Evolutionary conservation across 176 grass and related monocot species (phyloP).

Genomic region (Carex scoparia): DNA sequence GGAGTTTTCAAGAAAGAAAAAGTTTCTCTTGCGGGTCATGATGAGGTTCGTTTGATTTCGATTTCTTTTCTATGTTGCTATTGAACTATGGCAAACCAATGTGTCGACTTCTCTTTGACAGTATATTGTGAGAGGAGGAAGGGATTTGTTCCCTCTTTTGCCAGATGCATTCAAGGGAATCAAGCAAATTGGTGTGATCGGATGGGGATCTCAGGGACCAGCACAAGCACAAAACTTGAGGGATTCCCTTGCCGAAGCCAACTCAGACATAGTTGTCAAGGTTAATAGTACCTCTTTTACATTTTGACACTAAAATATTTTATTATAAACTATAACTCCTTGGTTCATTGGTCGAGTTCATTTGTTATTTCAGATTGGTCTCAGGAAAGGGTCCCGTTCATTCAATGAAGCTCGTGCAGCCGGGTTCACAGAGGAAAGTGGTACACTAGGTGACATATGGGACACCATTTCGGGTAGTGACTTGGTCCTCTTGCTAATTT

Average conservation of each 20-base stretch:
- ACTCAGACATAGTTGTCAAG: constrained; percentile 92
- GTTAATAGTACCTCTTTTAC: constrained; percentile 15
- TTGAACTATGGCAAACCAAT: too few species aligned
- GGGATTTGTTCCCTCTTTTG: constrained; percentile 81
- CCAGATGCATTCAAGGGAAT: constrained; percentile 84
- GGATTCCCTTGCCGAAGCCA: constrained; percentile 67
- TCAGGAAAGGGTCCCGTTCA: constrained; percentile 79
- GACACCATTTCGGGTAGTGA: constrained; percentile 80
- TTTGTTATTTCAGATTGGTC: constrained; percentile 54
- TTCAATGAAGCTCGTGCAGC: constrained; percentile 68
- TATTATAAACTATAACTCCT: not conserved
- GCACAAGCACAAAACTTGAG: constrained; percentile 93
- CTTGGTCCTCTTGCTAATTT: constrained; percentile 79
- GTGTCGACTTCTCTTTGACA: not conserved
- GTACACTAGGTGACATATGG: constrained; percentile 82
- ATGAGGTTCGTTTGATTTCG: constrained; percentile 43
- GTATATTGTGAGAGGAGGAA: constrained; percentile 85
- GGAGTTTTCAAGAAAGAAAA: constrained; percentile 80
- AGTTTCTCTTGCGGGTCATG: constrained; percentile 79
- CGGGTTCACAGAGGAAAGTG: constrained; percentile 85
- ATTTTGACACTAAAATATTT: not conserved
- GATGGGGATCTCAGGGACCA: constrained; percentile 89
- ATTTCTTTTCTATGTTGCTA: not conserved
- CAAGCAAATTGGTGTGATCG: constrained; percentile 83
- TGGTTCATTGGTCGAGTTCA: not conserved